Conservation (phyloP, 495 filamentous ascomycete species). For the Cercophora scortea region DNA sequence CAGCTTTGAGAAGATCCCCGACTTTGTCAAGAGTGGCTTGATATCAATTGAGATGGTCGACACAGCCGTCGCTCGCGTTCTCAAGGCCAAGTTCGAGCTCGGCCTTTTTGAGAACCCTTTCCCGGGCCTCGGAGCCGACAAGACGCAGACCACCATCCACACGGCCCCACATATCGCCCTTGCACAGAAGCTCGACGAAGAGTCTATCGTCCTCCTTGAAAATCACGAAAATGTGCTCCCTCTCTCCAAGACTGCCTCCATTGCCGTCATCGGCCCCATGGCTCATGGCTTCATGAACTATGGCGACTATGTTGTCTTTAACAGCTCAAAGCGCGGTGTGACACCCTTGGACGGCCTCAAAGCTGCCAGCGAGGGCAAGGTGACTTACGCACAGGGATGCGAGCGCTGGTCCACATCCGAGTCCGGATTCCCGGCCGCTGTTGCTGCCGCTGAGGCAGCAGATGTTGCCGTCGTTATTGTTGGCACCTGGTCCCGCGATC, state of each 20-base stretch:
- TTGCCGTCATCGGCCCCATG: conserved; percentile 72
- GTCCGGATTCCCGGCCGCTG: conserved; percentile 52
- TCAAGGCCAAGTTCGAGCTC: conserved; percentile 56
- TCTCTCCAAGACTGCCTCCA: conserved; percentile 47
- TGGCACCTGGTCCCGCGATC: conserved; percentile 66
- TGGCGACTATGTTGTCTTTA: conserved; percentile 60
- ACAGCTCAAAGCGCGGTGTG: conserved; percentile 51
- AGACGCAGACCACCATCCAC: conserved; percentile 51
- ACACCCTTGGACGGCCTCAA: conserved; percentile 62
- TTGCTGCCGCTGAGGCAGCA: conserved; percentile 53
- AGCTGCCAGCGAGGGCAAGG: conserved; percentile 43
- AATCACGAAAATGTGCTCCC: conserved; percentile 57
- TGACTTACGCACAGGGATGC: conserved; percentile 61
- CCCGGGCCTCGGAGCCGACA: conserved; percentile 39
- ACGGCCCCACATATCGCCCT: conserved; percentile 47
- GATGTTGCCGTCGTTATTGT: conserved; percentile 66
- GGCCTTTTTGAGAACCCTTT: conserved; percentile 64
- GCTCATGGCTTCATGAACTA: conserved; percentile 64
- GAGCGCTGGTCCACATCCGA: conserved; percentile 66
- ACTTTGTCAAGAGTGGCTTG: conserved; percentile 51
- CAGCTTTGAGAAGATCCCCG: conserved; percentile 58
- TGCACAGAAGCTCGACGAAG: conserved; percentile 53
- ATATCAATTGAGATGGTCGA: conserved; percentile 49
- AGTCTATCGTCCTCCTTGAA: conserved; percentile 63
- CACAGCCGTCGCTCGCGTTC: conserved; percentile 54